phyloP scores from a whole-genome alignment of 2,329 filamentous ascomycete genomes.

The Penicillium sp. region DNA sequence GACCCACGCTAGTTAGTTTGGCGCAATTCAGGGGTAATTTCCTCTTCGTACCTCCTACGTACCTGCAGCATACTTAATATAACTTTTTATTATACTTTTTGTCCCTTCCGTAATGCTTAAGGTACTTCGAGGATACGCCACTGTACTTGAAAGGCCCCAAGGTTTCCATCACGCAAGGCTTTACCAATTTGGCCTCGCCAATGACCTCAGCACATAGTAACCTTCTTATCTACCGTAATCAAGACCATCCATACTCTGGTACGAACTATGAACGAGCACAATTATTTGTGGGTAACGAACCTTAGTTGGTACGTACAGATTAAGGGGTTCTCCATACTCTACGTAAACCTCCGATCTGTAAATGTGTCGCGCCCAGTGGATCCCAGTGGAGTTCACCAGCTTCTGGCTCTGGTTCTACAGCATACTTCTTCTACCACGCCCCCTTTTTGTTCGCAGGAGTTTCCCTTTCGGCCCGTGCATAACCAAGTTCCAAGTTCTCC shows the following conservation, averaged over 20 bases:
- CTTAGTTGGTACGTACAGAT: not conserved
- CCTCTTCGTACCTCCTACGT: not conserved
- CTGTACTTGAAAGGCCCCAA: not conserved
- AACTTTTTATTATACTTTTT: not conserved
- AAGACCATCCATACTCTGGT: not conserved
- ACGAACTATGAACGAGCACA: not conserved
- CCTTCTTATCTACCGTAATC: not conserved
- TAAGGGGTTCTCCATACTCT: slow-evolving; percentile 4
- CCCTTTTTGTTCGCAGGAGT: not conserved
- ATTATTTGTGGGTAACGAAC: not conserved
- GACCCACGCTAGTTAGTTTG: slow-evolving; percentile 2
- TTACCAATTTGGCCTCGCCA: not conserved
- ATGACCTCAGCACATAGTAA: not conserved
- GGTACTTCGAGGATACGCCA: not conserved
- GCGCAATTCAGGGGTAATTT: slow-evolving; percentile 4
- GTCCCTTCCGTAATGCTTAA: not conserved
- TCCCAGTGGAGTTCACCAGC: not conserved
- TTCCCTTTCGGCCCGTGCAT: not conserved
- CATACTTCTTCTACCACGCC: not conserved
- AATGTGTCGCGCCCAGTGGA: not conserved
- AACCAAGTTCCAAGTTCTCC: not conserved
- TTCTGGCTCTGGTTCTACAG: not conserved
- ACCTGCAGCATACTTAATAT: not conserved
- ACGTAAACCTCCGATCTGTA: not conserved
- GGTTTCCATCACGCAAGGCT: not conserved